Base-by-base conservation (phyloP, 306 rosid species). In the Senna tora region DNA sequence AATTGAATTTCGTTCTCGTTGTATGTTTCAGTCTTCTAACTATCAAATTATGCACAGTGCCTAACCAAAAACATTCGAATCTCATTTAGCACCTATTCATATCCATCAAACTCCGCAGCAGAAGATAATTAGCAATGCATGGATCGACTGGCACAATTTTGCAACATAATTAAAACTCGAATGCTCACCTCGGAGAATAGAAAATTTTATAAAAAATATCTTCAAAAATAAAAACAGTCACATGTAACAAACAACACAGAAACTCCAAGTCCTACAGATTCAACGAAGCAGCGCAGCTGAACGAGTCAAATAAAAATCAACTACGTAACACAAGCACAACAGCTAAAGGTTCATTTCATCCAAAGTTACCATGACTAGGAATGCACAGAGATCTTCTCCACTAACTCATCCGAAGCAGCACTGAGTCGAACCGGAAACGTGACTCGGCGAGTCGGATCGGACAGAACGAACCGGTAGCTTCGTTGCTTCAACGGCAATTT, bases 391-490 rank as follows among this genome's bases (percentile, higher is more conserved):
- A 81, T 81, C 87, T 72, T 76, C 84, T 22, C 81, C 51, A 75
- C 82, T 86, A 86, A 73, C 86, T 84, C 93, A 86, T 88, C 87
- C 90, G 75, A 88, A 68, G 61, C 82, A 32, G 78, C 46, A 45
- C 85, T 68, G 88, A 79, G 89, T 80, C 58, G 69, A 57, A 77
- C 38, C 11, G 78, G 38, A 54, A 72, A 73, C 69, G 54, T 34
- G 33, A 82, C 80, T 78, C 80, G 38, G 72, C 63, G 67, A 78
- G 75, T 74, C 78, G 67, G 81, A 76, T 71, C 84, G 84, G 78
- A 63, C 13, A 55, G 39, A 5, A 30, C 22, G 61, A 60, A 74
- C 30, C 33, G 49, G 67, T 19, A 66, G 78, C 81, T 82, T 42
- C 55, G 16, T 65, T 42, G 67, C 73, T 70, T 33, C 46, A 75